Base-by-base conservation (phyloP, 148 eudicot species). In the Nyssa sinensis region DNA sequence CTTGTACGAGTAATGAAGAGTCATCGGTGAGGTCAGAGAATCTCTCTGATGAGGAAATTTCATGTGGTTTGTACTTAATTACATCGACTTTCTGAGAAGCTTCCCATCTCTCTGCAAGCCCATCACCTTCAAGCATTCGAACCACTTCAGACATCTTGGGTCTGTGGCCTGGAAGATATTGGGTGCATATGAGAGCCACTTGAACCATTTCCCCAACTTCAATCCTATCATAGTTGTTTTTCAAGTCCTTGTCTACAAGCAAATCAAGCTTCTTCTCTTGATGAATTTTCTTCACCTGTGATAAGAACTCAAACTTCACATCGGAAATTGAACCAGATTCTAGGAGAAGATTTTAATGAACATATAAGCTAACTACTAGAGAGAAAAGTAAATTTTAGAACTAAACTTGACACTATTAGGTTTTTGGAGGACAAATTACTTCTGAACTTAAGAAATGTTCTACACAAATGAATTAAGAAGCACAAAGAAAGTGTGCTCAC, bases 131-230 rank as follows among this genome's bases (percentile, higher is more conserved):
- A 1, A 90, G 86, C 95, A 90, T 90, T 32, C 92, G 71, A 28
- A 90, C 90, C 29, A 90, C 95, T 71, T 90, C 90, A 0, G 90
- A 88, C 92, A 90, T 90, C 77, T 84, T 90, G 23, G 95, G 95
- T 66, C 95, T 78, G 28, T 88, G 81, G 30, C 71, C 80, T 0
- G 95, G 95, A 30, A 80, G 80, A 75, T 81, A 86, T 69, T 90
- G 92, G 12, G 92, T 88, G 79, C 92, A 88, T 71, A 90, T 59
- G 9, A 90, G 75, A 13, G 95, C 92, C 39, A 90, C 95, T 70
- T 84, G 88, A 17, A 90, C 85, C 66, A 84, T 88, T 72, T 88
- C 90, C 62, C 88, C 95, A 7, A 88, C 84, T 67, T 90, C 95
- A 3, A 85, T 80, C 51, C 74, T 62, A 29, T 86, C 92, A 28